A percentile compares a stretch with the other conserved stretches of the same genome.
phyloP scores from a whole-genome alignment of 2,329 filamentous ascomycete genomes.

The Geosmithia flava region DNA sequence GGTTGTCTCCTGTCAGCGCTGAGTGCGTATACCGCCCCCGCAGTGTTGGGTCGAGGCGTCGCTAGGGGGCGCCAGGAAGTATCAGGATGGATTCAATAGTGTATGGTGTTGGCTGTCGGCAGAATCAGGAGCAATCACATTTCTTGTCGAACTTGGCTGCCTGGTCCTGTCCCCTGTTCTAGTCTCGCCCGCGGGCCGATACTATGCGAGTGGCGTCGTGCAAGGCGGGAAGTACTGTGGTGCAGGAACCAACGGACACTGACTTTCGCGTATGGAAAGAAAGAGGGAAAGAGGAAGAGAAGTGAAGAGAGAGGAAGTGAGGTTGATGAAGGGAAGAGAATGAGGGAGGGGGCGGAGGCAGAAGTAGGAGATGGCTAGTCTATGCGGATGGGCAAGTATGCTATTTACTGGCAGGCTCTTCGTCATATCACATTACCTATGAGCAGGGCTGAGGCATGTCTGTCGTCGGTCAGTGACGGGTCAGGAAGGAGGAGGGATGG shows the following conservation, averaged over 20 bases:
- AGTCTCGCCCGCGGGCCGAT: not conserved
- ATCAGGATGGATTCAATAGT: not conserved
- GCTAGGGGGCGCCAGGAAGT: not conserved
- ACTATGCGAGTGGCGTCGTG: not conserved
- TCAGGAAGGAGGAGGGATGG: not conserved
- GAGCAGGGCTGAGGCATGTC: not conserved
- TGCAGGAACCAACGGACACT: no score
- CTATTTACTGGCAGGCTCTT: not conserved
- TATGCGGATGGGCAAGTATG: not conserved
- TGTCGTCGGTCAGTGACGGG: not conserved
- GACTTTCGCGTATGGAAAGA: not conserved
- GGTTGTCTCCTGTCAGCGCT: not conserved
- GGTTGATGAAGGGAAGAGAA: not conserved
- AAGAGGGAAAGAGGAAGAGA: not conserved
- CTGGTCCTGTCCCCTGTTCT: not conserved
- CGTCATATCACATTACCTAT: not conserved
- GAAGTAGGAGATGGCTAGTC: not conserved
- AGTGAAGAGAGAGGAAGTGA: not conserved
- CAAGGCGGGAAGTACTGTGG: not conserved
- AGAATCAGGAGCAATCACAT: not conserved
- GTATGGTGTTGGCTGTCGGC: not conserved
- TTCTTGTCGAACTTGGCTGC: not conserved
- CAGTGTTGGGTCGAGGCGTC: not conserved
- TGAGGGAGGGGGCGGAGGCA: not conserved
- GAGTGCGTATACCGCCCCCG: not conserved